Base-by-base conservation (phyloP, 768 basidiomycete species). In the Tricholoma terreum region DNA sequence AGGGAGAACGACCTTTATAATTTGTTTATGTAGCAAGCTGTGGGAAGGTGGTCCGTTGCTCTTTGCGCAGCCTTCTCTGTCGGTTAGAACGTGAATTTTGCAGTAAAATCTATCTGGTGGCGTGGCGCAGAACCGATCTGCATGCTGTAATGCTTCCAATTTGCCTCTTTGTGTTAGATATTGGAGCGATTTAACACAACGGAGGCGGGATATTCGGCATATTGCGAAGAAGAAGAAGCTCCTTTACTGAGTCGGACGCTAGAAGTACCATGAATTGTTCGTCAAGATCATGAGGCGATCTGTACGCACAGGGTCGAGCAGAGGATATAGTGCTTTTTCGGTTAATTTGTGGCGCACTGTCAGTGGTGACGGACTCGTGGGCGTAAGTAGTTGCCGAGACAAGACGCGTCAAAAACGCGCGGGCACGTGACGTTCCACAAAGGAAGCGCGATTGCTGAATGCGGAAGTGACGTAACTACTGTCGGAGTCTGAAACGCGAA, bases 291-390 rank as follows among this genome's bases (percentile, higher is more conserved):
- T 59, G 60, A 65, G 56, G 40, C 21, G 60, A 60, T 60, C 55
- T 54, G 53, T 36, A 33, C 4, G 54, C 21, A 51, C 38, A 27
- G 33, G 52, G 27, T 59, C 12, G 27, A 9, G 33, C 11, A 14
- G 15, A 46, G 45, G 43, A 38, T 50, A 49, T 36, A 57, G 45
- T 58, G 54, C n/a, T 9, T 35, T 17, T 42, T 58, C 65, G 65
- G 68, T 61, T 46, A 67, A 63, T 66, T 69, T 68, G 68, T 68
- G 68, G 68, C 68, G 68, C 62, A 61, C 40, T 34, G 43, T 24
- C 48, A 57, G 53, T 46, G n/a, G 43, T 58, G 40, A 53, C 50
- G 14, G 55, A 57, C 56, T 52, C 52, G 54, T 58, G 52, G 64
- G 49, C 27, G 58, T 27, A 27, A 27, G 24, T 60, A 61, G 62